These are phyloP conservation scores for Fusarium vanettenii DNA, from an alignment of 2,329 filamentous ascomycete genomes.

Conservation along the genomic window DNA sequence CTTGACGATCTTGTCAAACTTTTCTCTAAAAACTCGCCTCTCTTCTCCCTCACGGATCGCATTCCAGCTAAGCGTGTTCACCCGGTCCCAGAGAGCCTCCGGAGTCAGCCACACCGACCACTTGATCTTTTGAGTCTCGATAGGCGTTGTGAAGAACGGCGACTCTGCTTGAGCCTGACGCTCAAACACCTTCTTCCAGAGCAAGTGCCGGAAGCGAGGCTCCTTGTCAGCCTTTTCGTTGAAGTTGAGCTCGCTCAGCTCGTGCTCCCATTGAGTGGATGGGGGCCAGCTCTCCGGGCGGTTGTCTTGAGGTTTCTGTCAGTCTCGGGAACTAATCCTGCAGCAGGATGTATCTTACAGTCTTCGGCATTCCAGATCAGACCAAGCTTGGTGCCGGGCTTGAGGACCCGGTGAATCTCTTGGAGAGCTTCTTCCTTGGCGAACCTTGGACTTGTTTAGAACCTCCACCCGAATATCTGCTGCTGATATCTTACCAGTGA, in stretches of 20 bases:
- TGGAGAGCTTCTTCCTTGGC: constrained; percentile 69
- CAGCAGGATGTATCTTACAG: constrained; percentile 57
- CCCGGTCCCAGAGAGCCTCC: constrained; percentile 72
- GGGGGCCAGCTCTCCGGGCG: constrained; percentile 67
- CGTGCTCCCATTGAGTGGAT: constrained; percentile 69
- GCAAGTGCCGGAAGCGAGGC: constrained; percentile 72
- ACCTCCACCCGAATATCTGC: not conserved
- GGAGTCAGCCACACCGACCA: constrained; percentile 65
- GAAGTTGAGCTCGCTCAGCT: constrained; percentile 68
- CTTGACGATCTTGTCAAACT: constrained; percentile 66
- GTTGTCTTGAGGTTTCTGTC: constrained; percentile 64
- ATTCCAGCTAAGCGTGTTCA: constrained; percentile 76
- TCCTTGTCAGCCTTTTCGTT: constrained; percentile 65
- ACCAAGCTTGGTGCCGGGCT: constrained; percentile 69
- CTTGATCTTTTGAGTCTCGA: constrained; percentile 61
- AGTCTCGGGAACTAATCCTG: not conserved
- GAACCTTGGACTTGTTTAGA: constrained; percentile 64
- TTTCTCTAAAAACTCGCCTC: constrained; percentile 59
- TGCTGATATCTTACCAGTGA: constrained; percentile 61
- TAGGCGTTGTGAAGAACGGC: constrained; percentile 68
- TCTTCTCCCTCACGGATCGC: constrained; percentile 66
- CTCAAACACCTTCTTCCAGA: constrained; percentile 75
- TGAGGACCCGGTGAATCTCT: constrained; percentile 75
- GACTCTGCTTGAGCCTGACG: constrained; percentile 61
- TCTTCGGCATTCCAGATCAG: constrained; percentile 82